Conservation (phyloP, 176 grass and related monocot genomes). For the Alloteropsis semialata region DNA sequence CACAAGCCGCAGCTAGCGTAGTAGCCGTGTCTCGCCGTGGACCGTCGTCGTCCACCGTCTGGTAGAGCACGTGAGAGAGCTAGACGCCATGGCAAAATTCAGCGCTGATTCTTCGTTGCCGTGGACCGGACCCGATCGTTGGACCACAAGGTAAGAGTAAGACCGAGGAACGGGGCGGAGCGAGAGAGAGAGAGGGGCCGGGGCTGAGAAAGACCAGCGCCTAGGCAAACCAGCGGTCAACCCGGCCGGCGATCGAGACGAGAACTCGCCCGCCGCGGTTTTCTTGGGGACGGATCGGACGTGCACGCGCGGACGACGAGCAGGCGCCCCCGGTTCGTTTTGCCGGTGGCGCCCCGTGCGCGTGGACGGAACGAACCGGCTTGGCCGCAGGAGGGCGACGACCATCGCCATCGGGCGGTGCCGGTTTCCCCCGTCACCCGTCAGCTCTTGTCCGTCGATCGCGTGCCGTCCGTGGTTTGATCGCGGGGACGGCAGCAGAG, state of each 20-base stretch:
- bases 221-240: not conserved
- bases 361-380: not conserved
- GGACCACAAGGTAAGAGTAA: not conserved
- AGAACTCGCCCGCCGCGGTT: not conserved
- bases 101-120: conserved; percentile 4
- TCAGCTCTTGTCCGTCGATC: not conserved
- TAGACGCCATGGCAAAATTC: not conserved
- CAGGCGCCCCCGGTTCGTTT: not conserved
- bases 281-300: no score
- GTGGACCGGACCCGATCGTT: conserved; percentile 11
- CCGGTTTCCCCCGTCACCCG: not conserved
- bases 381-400: not conserved
- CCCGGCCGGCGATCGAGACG: not conserved
- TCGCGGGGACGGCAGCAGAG: no score
- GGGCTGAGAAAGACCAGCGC: not conserved
- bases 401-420: not conserved
- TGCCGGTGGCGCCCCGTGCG: not conserved
- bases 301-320: no score
- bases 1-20: no score
- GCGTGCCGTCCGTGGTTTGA: not conserved
- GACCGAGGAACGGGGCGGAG: not conserved
- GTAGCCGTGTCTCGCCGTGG: no score
- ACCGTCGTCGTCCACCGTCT: no score
- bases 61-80: conserved; percentile 15
- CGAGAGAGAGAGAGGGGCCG: no score